A percentile compares a stretch with the other conserved stretches of the same genome.
Evolutionary conservation across 768 basidiomycete species (phyloP).

Genomic region (Galerina sulciceps): DNA sequence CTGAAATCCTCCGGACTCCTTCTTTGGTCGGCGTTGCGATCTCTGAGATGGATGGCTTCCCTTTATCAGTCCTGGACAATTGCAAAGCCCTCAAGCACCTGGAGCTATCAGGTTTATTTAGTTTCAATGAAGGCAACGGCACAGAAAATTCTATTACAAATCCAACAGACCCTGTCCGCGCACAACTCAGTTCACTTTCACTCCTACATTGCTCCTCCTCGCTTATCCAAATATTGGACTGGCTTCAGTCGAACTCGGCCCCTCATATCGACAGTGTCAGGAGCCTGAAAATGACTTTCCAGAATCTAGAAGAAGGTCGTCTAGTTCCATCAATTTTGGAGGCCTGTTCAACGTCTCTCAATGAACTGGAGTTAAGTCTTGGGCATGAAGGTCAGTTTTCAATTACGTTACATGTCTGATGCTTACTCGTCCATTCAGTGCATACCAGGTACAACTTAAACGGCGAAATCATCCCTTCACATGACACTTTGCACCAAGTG

Average conservation of each 20-base stretch:
- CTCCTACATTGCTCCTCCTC: not conserved
- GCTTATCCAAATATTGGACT: not conserved
- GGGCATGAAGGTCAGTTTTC: slow-evolving; percentile 5
- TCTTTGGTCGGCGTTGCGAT: slow-evolving; percentile 1
- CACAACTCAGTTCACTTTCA: not conserved
- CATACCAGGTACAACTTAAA: not conserved
- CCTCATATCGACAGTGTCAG: not conserved
- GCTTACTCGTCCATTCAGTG: not conserved
- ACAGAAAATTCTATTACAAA: not conserved
- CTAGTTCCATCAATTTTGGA: not conserved
- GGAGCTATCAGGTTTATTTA: not conserved
- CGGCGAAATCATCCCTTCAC: not conserved
- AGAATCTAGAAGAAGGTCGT: not conserved
- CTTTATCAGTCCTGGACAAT: slow-evolving; percentile 3
- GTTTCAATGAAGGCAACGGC: not conserved
- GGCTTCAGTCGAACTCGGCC: not conserved
- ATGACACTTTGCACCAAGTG: not conserved
- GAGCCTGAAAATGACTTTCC: not conserved
- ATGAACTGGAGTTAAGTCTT: slow-evolving; percentile 1
- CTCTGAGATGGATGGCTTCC: slow-evolving; percentile 9
- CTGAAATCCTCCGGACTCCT: not conserved
- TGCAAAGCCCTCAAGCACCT: slow-evolving; percentile 7
- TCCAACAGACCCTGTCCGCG: not conserved
- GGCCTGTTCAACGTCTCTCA: not conserved
- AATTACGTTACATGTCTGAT: not conserved